phyloP scores from a whole-genome alignment of 2,329 filamentous ascomycete species.

The Aspergillus pseudoglaucus region DNA sequence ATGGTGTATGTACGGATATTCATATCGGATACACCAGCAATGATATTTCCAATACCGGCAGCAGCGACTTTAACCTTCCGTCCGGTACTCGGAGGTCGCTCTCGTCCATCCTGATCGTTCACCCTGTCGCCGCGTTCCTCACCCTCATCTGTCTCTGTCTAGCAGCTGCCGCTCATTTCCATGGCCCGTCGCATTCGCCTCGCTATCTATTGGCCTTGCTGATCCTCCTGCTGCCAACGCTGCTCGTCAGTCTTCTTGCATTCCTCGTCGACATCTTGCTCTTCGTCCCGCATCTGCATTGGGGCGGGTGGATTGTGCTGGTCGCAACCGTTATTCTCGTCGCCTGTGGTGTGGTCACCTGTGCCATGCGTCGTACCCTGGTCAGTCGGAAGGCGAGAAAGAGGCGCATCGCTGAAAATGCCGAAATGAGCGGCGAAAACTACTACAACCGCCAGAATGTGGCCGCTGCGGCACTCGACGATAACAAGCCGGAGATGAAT shows the following conservation, averaged over 20 bases:
- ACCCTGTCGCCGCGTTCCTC: conserved; percentile 81
- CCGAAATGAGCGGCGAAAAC: conserved; percentile 93
- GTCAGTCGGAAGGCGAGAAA: conserved; percentile 90
- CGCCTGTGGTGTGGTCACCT: conserved; percentile 76
- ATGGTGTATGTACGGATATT: conserved; percentile 59
- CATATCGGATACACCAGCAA: conserved; percentile 80
- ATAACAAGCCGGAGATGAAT: conserved; percentile 27
- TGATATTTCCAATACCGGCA: conserved; percentile 43
- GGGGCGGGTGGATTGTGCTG: conserved; percentile 90
- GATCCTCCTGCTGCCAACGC: conserved; percentile 77
- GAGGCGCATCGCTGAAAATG: conserved; percentile 84
- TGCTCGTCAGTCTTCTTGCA: conserved; percentile 74
- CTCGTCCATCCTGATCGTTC: conserved; percentile 85
- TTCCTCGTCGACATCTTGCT: conserved; percentile 91
- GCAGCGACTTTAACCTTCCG: conserved; percentile 53
- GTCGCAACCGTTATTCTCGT: conserved; percentile 81
- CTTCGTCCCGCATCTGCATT: conserved; percentile 88
- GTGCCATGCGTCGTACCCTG: conserved; percentile 87
- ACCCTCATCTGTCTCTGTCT: conserved; percentile 79
- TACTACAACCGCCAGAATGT: conserved; percentile 65
- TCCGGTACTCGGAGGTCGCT: conserved; percentile 62
- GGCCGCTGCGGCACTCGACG: conserved; percentile 19
- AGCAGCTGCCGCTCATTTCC: conserved; percentile 75
- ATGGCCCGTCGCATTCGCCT: conserved; percentile 80
- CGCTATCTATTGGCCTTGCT: conserved; percentile 79